Evolutionary conservation across 1,139 yeast species (phyloP).

Genomic region (Saccharomyces uvarum): DNA sequence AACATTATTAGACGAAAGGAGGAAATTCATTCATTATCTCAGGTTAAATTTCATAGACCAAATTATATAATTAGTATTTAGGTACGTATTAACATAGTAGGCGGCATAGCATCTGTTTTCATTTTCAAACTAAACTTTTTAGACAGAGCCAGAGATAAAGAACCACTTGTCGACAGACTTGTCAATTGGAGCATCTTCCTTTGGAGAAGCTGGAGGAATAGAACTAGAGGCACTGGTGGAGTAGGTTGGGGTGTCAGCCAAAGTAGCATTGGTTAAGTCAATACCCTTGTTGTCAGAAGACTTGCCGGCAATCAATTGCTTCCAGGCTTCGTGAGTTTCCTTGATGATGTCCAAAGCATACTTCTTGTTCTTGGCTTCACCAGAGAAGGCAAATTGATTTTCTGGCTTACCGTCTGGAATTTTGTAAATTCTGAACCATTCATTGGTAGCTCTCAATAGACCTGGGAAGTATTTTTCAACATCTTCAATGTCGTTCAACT

Average conservation of each 20-base stretch:
- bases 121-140: constrained; percentile 12
- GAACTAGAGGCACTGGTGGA: constrained; percentile 42
- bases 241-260: constrained; percentile 48
- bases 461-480: constrained; percentile 74
- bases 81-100: not conserved
- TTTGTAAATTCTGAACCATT: constrained; percentile 89
- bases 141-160: constrained; percentile 85
- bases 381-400: constrained; percentile 79
- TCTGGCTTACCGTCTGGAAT: constrained; percentile 86
- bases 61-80: not conserved
- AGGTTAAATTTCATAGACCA: not conserved
- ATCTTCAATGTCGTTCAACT: constrained; percentile 67
- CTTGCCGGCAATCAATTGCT: constrained; percentile 46
- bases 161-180: constrained; percentile 97
- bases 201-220: constrained; percentile 62
- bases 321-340: constrained; percentile 72
- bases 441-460: constrained; percentile 69
- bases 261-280: constrained; percentile 66
- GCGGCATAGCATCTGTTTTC: not conserved
- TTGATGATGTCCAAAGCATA: constrained; percentile 66
- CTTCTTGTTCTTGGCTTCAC: constrained; percentile 64
- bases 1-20: not conserved
- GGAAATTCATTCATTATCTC: not conserved
- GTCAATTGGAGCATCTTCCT: constrained; percentile 90
- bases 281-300: constrained; percentile 42